Evolutionary conservation across 352 stramenopile genomes (phyloP).

Genomic region (Pythium phragmiticola): DNA sequence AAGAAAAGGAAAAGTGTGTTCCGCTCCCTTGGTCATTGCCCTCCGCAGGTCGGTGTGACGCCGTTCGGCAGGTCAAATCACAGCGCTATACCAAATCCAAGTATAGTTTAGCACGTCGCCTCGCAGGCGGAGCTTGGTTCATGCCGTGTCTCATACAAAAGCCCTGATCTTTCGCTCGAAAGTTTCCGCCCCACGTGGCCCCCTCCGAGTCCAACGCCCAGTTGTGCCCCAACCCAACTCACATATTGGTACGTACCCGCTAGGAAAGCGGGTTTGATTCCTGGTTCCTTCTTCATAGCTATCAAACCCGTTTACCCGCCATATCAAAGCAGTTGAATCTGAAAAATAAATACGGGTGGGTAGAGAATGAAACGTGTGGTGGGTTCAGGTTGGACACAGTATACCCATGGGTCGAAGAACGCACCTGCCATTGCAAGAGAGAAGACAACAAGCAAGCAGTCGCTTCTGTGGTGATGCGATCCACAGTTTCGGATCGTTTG

Average conservation of each 20-base stretch:
- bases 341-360: no score
- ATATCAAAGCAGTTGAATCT: no score
- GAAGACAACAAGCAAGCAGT: not conserved
- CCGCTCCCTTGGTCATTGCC: not conserved
- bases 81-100: not conserved
- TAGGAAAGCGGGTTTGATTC: no score
- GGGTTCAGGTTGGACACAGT: not conserved
- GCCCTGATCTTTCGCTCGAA: slow-evolving; percentile 9
- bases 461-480: not conserved
- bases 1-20: slow-evolving; percentile 12
- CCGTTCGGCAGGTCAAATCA: not conserved
- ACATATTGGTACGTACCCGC: not conserved
- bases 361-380: not conserved
- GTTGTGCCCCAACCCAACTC: slow-evolving; percentile 2
- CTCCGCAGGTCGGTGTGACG: not conserved
- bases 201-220: slow-evolving; percentile 3
- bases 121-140: not conserved
- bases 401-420: not conserved
- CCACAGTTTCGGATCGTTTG: not conserved
- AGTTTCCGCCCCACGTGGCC: slow-evolving; percentile 5
- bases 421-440: slow-evolving; percentile 6
- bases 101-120: not conserved
- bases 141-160: slow-evolving; percentile 13
- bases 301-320: not conserved
- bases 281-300: not conserved